Evolutionary conservation across 805 yeast genomes (phyloP), one percentile per base, ranked within the genome.

Genomic region (Sugiyamaella qingdaonensis): DNA sequence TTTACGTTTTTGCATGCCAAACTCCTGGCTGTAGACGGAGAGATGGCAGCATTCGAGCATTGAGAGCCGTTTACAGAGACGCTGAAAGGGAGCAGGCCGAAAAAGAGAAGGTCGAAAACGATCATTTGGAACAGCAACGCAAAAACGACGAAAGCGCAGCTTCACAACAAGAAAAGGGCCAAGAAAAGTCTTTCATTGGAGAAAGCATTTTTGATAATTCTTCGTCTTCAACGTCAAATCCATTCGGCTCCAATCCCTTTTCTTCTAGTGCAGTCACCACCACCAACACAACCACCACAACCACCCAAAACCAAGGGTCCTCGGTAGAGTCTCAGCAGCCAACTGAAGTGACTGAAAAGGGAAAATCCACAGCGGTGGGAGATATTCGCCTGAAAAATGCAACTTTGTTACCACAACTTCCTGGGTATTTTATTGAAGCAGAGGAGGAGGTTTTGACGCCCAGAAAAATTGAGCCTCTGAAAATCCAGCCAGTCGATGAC

Each of bases 1-100:
- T 94, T 14, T 94, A 92, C 63, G 76, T 94, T 0, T 87, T 92
- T 65, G 81, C 83, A 1, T 94, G 99, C 69, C 64, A 72, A 14
- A 78, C 79, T 43, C 72, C 80, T 19, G 60, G 69, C 0, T 94
- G 99, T 67, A 77, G 85, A 44, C 76, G 88, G 57, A 78, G 80
- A 59, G 74, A 78, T 2, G 96, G 96, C 4, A 74, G 86, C 0
- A 73, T 90, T 1, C 80, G 86, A 59, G 90, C 88, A 29, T 73
- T 94, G 49, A 76, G 97, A 65, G 96, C 92, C 1, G 74, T 91
- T 0, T 70, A 76, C 54, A 81, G 83, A 60, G 88, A 85, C 62
- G 80, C 81, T 0, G 69, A 64, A 10, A 68, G 73, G 63, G 63
- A 72, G 48, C 68, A 73, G 10, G 68, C 74, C 31, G 78, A 73